A percentile compares a stretch with the other conserved stretches of the same genome.
Conservation (phyloP, 2,329 filamentous ascomycete genomes). For the Thyridium curvatum region DNA sequence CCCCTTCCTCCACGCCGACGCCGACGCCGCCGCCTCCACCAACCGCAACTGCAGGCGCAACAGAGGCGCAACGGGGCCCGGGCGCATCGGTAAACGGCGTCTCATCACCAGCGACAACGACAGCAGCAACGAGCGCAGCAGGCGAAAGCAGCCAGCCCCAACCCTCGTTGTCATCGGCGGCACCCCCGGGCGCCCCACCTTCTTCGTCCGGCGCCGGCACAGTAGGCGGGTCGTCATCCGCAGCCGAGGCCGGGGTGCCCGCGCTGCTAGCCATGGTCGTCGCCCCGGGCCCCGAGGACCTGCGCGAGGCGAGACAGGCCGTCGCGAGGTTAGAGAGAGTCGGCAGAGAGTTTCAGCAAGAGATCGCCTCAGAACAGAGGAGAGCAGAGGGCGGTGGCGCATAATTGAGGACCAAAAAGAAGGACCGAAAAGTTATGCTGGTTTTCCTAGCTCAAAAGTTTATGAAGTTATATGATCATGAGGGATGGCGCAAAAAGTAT, state of each 20-base stretch:
- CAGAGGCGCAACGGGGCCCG: too few relatives aligned
- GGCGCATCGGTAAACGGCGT: too few relatives aligned
- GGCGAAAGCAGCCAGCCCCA: too few relatives aligned
- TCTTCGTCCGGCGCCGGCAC: conserved; percentile 2
- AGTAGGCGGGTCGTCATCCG: conserved; percentile 1
- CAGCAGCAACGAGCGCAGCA: background rate
- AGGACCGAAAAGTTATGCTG: too few relatives aligned
- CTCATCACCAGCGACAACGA: too few relatives aligned
- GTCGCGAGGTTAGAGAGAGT: conserved; percentile 47
- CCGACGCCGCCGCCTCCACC: background rate
- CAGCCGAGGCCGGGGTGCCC: conserved; percentile 30
- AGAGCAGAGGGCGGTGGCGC: background rate
- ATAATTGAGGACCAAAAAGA: too few relatives aligned
- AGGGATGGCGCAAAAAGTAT: too few relatives aligned
- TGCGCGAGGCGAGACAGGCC: conserved; percentile 44
- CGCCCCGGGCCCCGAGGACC: conserved; percentile 38
- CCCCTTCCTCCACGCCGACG: conserved; percentile 5
- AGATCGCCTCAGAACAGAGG: conserved; percentile 35
- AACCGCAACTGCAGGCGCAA: background rate
- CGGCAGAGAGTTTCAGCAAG: conserved; percentile 46
- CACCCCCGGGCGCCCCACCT: too few relatives aligned
- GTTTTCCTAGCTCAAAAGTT: too few relatives aligned
- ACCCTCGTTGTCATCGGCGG: too few relatives aligned
- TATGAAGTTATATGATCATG: too few relatives aligned
- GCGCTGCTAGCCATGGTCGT: conserved; percentile 50